phyloP scores from a whole-genome alignment of 2,329 filamentous ascomycete species.

The Apiospora kogelbergensis region DNA sequence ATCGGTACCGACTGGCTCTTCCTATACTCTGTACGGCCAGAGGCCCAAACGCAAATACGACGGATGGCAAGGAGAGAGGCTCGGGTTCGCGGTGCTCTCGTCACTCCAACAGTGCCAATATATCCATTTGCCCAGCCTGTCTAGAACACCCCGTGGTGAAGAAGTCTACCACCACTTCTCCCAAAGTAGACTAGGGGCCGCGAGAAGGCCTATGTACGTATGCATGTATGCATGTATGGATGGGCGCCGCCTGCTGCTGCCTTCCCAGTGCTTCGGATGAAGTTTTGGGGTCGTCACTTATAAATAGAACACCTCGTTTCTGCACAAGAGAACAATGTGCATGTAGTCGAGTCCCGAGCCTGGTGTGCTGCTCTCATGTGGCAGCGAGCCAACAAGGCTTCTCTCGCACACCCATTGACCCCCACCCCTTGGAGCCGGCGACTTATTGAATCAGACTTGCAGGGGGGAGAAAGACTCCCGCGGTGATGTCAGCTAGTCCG shows the following conservation, averaged over 20 bases:
- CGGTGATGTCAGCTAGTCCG: no score
- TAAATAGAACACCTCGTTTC: background rate
- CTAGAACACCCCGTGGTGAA: background rate
- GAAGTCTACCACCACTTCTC: background rate
- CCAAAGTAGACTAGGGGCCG: background rate
- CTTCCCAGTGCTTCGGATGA: background rate
- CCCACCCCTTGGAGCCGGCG: background rate
- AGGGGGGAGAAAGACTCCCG: background rate
- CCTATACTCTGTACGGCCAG: background rate
- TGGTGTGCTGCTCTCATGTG: background rate
- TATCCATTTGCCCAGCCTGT: background rate
- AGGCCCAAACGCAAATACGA: background rate
- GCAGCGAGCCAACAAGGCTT: no score
- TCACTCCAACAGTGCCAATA: background rate
- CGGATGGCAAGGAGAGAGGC: background rate
- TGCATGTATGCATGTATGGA: no score
- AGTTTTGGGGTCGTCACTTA: background rate
- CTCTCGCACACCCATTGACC: background rate
- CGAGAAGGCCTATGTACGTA: background rate
- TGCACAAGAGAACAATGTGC: no score
- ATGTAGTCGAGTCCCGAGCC: background rate
- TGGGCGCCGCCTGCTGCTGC: no score
- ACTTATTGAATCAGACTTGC: background rate
- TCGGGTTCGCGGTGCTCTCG: background rate
- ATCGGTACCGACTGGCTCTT: no score